Conservation (phyloP, 495 filamentous ascomycete species). For the Wilcoxina mikolae region DNA sequence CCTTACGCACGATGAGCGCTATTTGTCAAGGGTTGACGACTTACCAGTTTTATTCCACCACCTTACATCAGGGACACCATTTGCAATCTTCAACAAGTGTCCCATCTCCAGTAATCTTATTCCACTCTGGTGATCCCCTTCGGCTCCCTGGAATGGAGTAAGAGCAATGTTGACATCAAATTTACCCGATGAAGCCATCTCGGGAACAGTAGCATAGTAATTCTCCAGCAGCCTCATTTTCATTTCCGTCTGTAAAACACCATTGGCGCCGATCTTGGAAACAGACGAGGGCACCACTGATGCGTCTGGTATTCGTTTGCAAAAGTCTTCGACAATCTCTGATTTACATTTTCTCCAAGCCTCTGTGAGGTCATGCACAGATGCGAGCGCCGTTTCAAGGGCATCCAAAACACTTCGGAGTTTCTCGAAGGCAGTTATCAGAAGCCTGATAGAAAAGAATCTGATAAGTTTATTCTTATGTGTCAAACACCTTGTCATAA, state of each 20-base stretch:
- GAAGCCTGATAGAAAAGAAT: constrained; percentile 64
- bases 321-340: constrained; percentile 56
- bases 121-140: constrained; percentile 12
- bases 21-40: neutral
- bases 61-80: constrained; percentile 21
- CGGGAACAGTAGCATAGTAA: constrained; percentile 70
- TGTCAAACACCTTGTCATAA: constrained; percentile 59
- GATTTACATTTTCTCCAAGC: constrained; percentile 18
- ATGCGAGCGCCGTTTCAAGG: constrained; percentile 36
- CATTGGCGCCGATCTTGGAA: constrained; percentile 3
- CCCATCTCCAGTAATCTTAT: constrained; percentile 21
- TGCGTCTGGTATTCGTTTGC: constrained; percentile 58
- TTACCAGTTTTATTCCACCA: constrained; percentile 28
- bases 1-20: neutral
- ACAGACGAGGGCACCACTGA: constrained; percentile 7
- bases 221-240: constrained; percentile 55
- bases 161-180: constrained; percentile 50
- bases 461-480: constrained; percentile 59
- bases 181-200: constrained; percentile 62
- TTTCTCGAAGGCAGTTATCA: constrained; percentile 67
- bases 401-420: constrained; percentile 43
- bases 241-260: constrained; percentile 58
- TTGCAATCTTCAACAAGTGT: constrained; percentile 24
- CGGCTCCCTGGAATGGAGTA: constrained; percentile 12
- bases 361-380: constrained; percentile 20